Conservation (phyloP, 331 rosid species). For the Dryas integrifolia region DNA sequence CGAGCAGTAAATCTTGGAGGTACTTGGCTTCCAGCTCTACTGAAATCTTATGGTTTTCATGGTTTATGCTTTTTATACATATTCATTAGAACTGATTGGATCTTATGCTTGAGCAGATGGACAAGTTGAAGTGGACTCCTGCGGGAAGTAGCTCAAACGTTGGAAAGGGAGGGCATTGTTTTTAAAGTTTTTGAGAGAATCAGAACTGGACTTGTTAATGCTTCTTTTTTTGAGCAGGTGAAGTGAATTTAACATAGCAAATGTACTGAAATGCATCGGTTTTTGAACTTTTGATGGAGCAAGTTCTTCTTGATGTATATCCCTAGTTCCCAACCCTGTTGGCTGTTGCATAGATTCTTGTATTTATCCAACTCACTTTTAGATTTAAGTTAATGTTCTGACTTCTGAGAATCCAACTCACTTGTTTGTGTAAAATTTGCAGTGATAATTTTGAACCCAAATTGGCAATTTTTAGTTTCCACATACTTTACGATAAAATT, state of each 20-base stretch:
- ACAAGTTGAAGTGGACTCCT: constrained; percentile 56
- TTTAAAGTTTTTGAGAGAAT: background rate
- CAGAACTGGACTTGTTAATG: background rate
- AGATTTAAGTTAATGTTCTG: no score
- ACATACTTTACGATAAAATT: background rate
- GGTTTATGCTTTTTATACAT: background rate
- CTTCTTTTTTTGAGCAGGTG: no score
- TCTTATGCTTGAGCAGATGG: constrained; percentile 55
- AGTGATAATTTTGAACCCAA: background rate
- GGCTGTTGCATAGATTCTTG: no score
- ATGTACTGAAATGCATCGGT: background rate
- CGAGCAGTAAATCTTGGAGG: constrained; percentile 58
- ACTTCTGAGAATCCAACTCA: no score
- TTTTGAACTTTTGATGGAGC: background rate
- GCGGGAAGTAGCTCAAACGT: constrained; percentile 17
- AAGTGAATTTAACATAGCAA: background rate
- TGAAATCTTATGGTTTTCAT: background rate
- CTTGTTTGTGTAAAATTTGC: background rate
- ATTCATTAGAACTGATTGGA: background rate
- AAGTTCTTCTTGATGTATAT: background rate
- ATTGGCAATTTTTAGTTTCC: background rate
- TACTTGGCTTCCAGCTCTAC: constrained; percentile 17
- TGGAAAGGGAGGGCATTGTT: background rate
- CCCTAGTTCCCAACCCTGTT: background rate
- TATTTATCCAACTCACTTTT: no score